phyloP scores from a whole-genome alignment of 345 rosid genomes.

The Corchorus olitorius region DNA sequence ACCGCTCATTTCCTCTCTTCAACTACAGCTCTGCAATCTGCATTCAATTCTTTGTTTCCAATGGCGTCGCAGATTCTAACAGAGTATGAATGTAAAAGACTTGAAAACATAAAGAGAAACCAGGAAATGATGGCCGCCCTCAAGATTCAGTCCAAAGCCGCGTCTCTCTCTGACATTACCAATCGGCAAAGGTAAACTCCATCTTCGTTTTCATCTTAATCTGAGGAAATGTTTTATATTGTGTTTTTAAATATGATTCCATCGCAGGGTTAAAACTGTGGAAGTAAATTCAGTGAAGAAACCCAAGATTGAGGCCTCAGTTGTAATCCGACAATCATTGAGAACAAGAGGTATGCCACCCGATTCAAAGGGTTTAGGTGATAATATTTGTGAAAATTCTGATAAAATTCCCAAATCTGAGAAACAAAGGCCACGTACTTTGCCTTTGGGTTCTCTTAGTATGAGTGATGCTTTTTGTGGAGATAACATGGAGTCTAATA shows the following conservation, averaged over 20 bases:
- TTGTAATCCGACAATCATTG: constrained; percentile 61
- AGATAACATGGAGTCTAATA: constrained; percentile 27
- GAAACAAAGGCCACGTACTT: constrained; percentile 23
- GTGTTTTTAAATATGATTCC: constrained; percentile 13
- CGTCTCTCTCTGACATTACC: constrained; percentile 52
- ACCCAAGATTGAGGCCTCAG: constrained; percentile 44
- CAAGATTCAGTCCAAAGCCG: constrained; percentile 54
- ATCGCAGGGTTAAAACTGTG: constrained; percentile 34
- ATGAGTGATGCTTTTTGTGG: constrained; percentile 52
- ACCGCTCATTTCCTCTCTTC: neutral
- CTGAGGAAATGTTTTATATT: neutral
- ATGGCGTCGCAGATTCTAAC: constrained; percentile 67
- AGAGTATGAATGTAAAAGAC: constrained; percentile 77
- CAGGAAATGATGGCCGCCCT: constrained; percentile 78
- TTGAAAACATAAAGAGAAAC: constrained; percentile 78
- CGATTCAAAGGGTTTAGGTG: constrained; percentile 47
- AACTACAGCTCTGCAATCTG: neutral
- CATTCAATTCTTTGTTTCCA: neutral
- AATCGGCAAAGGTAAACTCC: constrained; percentile 52
- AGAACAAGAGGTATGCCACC: constrained; percentile 73
- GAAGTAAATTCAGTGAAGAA: constrained; percentile 43
- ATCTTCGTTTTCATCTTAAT: neutral
- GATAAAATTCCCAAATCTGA: constrained; percentile 16
- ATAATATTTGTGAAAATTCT: constrained; percentile 25
- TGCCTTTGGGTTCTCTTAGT: constrained; percentile 43